Evolutionary conservation across 805 yeast genomes (phyloP), one percentile per base, ranked within the genome.

Genomic region (Saturnispora hagleri): DNA sequence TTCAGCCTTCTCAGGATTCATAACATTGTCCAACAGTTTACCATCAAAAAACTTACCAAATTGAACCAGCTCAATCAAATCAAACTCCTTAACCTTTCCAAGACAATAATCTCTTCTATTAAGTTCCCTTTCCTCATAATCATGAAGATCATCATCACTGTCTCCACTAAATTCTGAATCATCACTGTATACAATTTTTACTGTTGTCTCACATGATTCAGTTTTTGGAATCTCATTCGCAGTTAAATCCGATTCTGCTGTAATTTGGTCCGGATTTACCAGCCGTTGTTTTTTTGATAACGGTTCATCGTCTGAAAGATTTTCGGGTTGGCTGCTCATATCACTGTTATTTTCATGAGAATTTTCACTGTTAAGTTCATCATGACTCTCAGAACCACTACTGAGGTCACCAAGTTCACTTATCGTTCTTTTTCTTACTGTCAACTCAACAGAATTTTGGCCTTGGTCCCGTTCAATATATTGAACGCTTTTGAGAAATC

Each of bases 161-260:
- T 27, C 15, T 41, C 40, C 50, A 40, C 15, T 24, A 15, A 17
- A 35, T 15, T 44, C 36, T 44, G 27, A 6, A 15, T 22, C 20
- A 20, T 46, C 48, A 31, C 28, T 35, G 28, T 12, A n/a, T 15
- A 13, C 9, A 43, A 15, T 15, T 28, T 43, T 34, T 4, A 17
- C 8, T 34, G 24, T 42, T 34, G 56, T 58, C 22, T 58, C 58
- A 10, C 47, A 27, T 10, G 42, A 20, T 6, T n/a, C 27, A 10
- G 18, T 28, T 17, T 28, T 33, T 22, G n/a, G 13, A 12, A 22
- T 26, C 15, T 9, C 27, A 31, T 15, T 15, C 4, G 22, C 1
- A n/a, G 10, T 4, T 38, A 5, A 13, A 5, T 38, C 42, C 18
- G 42, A 10, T 5, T 38, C 42, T 38, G 42, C 10, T 38, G 22